Evolutionary conservation across 371 early-diverging fungal species (phyloP).

Genomic region (Blakeslea trispora): DNA sequence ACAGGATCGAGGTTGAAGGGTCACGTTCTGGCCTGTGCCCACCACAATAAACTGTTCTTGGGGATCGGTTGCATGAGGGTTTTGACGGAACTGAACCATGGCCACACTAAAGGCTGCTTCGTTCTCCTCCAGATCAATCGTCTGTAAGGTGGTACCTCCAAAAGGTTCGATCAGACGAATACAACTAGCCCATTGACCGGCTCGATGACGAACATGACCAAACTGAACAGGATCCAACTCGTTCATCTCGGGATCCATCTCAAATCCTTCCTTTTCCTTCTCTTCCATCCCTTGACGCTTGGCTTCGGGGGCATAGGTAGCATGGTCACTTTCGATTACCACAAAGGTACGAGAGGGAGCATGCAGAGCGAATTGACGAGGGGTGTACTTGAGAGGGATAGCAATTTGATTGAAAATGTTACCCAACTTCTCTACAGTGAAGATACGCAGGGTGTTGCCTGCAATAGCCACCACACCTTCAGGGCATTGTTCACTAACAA

Average conservation of each 20-base stretch:
- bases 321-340: slow-evolving; percentile 87
- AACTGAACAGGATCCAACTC: slow-evolving; percentile 58
- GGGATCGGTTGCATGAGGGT: slow-evolving; percentile 45
- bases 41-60: slow-evolving; percentile 71
- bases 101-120: slow-evolving; percentile 89
- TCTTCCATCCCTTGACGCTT: slow-evolving; percentile 56
- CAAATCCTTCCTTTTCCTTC: slow-evolving; percentile 57
- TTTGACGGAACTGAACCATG: slow-evolving; percentile 69
- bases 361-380: slow-evolving; percentile 80
- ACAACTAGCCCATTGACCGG: slow-evolving; percentile 89
- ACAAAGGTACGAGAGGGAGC: slow-evolving; percentile 79
- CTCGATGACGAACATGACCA: slow-evolving; percentile 68
- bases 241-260: slow-evolving; percentile 53
- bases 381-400: slow-evolving; percentile 89
- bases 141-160: slow-evolving; percentile 70
- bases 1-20: slow-evolving; percentile 71
- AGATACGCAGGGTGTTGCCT: slow-evolving; percentile 83
- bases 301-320: slow-evolving; percentile 68
- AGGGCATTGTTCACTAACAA: slow-evolving; percentile 86
- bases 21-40: slow-evolving; percentile 81
- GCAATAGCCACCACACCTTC: slow-evolving; percentile 91
- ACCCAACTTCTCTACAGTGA: slow-evolving; percentile 86
- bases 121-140: slow-evolving; percentile 80
- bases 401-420: slow-evolving; percentile 81
- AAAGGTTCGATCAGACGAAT: slow-evolving; percentile 86